These are phyloP conservation scores for Penstemon newberryi DNA, from an alignment of 257 asterid species.

Conservation along the genomic window DNA sequence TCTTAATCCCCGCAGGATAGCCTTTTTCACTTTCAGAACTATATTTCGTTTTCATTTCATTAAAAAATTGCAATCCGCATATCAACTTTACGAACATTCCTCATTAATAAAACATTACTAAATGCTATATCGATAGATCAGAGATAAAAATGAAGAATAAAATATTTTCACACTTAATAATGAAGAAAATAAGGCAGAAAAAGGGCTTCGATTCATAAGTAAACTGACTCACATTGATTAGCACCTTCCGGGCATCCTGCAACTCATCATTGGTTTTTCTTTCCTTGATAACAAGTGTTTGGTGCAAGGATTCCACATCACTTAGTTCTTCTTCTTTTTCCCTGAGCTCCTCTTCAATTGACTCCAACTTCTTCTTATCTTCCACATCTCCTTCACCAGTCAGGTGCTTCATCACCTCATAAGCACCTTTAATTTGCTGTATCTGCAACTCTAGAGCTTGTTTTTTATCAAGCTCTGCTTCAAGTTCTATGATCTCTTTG, in stretches of 20 bases:
- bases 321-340: conserved; percentile 66
- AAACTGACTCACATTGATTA: conserved; percentile 48
- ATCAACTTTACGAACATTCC: neutral
- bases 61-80: neutral
- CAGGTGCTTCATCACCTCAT: conserved; percentile 60
- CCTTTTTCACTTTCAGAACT: neutral
- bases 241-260: conserved; percentile 71
- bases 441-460: conserved; percentile 68
- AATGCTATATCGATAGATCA: neutral
- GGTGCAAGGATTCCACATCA: conserved; percentile 40
- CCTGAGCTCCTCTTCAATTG: conserved; percentile 50
- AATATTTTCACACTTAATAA: neutral
- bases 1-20: neutral
- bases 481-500: conserved; percentile 56
- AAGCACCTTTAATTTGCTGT: conserved; percentile 52
- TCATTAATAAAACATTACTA: neutral
- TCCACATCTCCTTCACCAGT: conserved; percentile 56
- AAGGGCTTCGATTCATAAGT: conserved; percentile 5
- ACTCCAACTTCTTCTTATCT: conserved; percentile 43
- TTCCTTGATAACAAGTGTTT: conserved; percentile 58
- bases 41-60: conserved; percentile 1
- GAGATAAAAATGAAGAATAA: conserved; percentile 1
- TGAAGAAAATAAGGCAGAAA: neutral
- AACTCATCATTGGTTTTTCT: conserved; percentile 61
- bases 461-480: conserved; percentile 65